Conservation (phyloP, 2,329 filamentous ascomycete genomes). For the Penicillium sp. region DNA sequence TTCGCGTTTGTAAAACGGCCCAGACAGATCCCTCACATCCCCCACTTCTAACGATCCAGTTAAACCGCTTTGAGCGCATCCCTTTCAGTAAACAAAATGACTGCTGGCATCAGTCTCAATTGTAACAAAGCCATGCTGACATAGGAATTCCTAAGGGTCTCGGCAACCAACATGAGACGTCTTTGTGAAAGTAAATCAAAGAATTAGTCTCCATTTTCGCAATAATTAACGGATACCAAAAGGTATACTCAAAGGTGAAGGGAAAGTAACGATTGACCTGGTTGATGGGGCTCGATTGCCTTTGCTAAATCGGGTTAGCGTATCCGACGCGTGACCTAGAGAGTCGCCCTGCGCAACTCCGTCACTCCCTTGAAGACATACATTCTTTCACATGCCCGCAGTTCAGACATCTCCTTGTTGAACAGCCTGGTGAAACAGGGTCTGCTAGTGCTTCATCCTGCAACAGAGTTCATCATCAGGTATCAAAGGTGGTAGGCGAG, state of each 20-base stretch:
- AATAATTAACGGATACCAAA: neutral
- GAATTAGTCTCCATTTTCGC: neutral
- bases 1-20: constrained; percentile 5
- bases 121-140: constrained; percentile 9
- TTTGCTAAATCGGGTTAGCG: constrained; percentile 34
- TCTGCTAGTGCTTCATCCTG: neutral
- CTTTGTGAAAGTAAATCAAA: neutral
- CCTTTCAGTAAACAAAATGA: constrained; percentile 4
- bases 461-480: neutral
- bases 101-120: constrained; percentile 1
- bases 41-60: constrained; percentile 5
- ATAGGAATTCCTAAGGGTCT: neutral
- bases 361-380: constrained; percentile 24
- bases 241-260: neutral
- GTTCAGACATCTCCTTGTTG: constrained; percentile 14
- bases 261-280: neutral
- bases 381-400: constrained; percentile 9
- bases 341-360: constrained; percentile 31
- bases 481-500: neutral
- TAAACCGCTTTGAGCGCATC: neutral
- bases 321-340: constrained; percentile 40
- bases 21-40: constrained; percentile 4
- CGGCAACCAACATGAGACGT: constrained; percentile 3
- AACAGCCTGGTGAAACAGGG: constrained; percentile 5
- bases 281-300: constrained; percentile 3